Evolutionary conservation across 768 basidiomycete genomes (phyloP).

Genomic region (Termitomyces sp.): DNA sequence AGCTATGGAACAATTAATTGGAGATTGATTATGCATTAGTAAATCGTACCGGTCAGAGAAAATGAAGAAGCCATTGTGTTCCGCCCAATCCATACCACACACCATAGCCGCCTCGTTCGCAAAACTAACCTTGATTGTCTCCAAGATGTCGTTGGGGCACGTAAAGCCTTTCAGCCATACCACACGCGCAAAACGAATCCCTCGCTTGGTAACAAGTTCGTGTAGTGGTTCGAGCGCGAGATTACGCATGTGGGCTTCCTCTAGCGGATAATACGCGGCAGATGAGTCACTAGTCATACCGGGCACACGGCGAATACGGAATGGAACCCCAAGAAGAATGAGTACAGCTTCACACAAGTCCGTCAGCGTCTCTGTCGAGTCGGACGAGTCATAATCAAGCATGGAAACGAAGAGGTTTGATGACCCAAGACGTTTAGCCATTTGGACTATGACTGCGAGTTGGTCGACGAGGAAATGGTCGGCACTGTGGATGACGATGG

Average conservation of each 20-base stretch:
- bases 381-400: slow-evolving; percentile 93
- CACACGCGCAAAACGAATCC: slow-evolving; percentile 83
- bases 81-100: slow-evolving; percentile 99
- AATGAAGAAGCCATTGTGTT: slow-evolving; percentile 95
- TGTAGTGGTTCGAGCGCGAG: slow-evolving; percentile 85
- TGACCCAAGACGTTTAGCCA: slow-evolving; percentile 86
- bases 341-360: slow-evolving; percentile 96
- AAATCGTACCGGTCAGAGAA: slow-evolving; percentile 85
- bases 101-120: slow-evolving; percentile 96
- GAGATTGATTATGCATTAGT: not conserved
- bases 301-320: slow-evolving; percentile 86
- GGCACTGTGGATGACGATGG: slow-evolving; percentile 93
- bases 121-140: slow-evolving; percentile 87
- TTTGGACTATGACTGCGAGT: slow-evolving; percentile 94
- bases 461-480: slow-evolving; percentile 99
- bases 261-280: slow-evolving; percentile 91
- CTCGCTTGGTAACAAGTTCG: slow-evolving; percentile 71
- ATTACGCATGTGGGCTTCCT: slow-evolving; percentile 93
- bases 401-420: slow-evolving; percentile 94
- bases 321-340: slow-evolving; percentile 88
- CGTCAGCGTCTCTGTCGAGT: slow-evolving; percentile 90
- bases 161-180: slow-evolving; percentile 99
- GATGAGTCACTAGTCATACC: slow-evolving; percentile 87
- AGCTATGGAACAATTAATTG: slow-evolving; percentile 38
- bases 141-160: slow-evolving; percentile 96